Percentiles rank a stretch among this genome's conserved stretches.
Evolutionary conservation across 176 grass and related monocot species (phyloP).

Genomic region (Avena eriantha): DNA sequence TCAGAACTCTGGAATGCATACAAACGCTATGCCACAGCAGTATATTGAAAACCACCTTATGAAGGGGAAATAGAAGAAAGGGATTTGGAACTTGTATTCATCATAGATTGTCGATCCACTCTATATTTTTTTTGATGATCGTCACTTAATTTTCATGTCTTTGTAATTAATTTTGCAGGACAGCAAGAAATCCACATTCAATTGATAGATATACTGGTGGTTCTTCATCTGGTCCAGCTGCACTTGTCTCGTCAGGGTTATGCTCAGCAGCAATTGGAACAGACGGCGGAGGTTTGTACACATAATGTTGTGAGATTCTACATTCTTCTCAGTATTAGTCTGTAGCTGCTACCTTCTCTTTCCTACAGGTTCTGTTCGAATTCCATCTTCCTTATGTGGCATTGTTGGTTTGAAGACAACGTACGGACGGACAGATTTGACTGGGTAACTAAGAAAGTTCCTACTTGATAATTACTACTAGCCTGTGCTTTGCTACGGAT

Average conservation of each 20-base stretch:
- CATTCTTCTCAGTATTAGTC: conserved; percentile 17
- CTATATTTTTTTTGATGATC: conserved; percentile 36
- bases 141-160: conserved; percentile 15
- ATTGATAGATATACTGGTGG: conserved; percentile 96
- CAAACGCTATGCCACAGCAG: not conserved
- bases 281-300: conserved; percentile 85
- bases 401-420: conserved; percentile 98
- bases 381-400: conserved; percentile 96
- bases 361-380: conserved; percentile 89
- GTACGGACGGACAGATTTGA: conserved; percentile 81
- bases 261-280: conserved; percentile 90
- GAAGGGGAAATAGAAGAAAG: not conserved
- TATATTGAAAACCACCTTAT: not conserved
- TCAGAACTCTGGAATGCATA: not conserved
- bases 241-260: conserved; percentile 91
- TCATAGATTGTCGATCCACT: conserved; percentile 16
- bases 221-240: conserved; percentile 96
- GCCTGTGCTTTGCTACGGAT: not conserved
- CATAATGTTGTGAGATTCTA: conserved; percentile 10
- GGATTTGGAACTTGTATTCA: not conserved
- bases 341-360: conserved; percentile 36
- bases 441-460: conserved; percentile 66
- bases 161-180: conserved; percentile 60
- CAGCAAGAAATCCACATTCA: conserved; percentile 92
- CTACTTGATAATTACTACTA: not conserved